Base-by-base conservation (phyloP, 306 rosid species). In the Ochetophila trinervis region DNA sequence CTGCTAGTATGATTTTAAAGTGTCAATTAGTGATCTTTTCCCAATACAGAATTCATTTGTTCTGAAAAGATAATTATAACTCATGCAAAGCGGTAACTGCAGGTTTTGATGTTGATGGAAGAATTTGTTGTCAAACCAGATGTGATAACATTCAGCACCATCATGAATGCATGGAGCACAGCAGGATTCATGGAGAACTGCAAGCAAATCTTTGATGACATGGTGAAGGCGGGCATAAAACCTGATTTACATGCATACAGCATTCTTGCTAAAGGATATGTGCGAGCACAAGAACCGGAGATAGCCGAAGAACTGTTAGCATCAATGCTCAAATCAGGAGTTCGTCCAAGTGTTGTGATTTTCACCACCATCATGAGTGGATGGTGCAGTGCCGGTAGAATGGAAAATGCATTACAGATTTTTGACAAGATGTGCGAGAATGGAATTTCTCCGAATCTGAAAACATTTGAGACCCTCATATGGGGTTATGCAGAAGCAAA, bases 151-250 rank as follows among this genome's bases (percentile, higher is more conserved):
- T 88, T 64, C 56, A 88, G 95, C 62, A 76, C 87, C 34, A 79
- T 85, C 63, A 83, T 88, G 91, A 88, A 85, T 85, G 91, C 85
- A 48, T 88, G 91, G 95, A 81, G 95, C 87, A 73, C 83, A 64
- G 91, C 91, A 20, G 89, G 95, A 71, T 83, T 76, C 73, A 68
- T 85, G 80, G 87, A 64, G 57, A 83, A 85, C 66, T 79, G 88
- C 81, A 79, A 75, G 71, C 80, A 85, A 79, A 50, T 85, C 62
- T 88, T 79, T 34, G 50, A 81, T 62, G 82, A 83, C 49, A 85
- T 83, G 95, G 69, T 83, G 71, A 79, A 85, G 67, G 84, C 86
- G 19, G 89, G 91, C 56, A 80, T 88, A 62, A 67, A 83, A 65
- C 91, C 95, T 0, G 95, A 88, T 57, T 79, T 21, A 1, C 95